Evolutionary conservation across 169 alveolate species (phyloP).

Genomic region (Plasmodium gaboni): DNA sequence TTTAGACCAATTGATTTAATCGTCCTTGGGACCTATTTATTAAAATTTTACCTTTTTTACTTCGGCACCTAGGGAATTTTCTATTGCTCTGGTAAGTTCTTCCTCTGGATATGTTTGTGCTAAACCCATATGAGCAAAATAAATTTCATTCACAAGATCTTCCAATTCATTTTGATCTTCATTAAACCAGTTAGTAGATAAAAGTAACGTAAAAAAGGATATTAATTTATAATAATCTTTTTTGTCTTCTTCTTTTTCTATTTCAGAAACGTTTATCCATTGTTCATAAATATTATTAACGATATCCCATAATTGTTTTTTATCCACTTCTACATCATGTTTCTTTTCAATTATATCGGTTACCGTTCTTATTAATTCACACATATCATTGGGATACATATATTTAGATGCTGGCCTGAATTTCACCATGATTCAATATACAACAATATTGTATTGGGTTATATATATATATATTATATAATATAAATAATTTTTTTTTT

Average conservation of each 20-base stretch:
- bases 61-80: slow-evolving; percentile 60
- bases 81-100: slow-evolving; percentile 25
- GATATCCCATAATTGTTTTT: slow-evolving; percentile 41
- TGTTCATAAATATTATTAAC: slow-evolving; percentile 41
- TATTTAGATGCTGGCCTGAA: slow-evolving; percentile 24
- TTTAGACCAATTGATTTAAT: not conserved
- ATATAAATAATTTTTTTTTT: too few species aligned
- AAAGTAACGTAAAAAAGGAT: slow-evolving; percentile 34
- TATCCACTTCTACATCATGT: slow-evolving; percentile 28
- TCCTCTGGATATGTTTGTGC: slow-evolving; percentile 29
- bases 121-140: slow-evolving; percentile 37
- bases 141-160: slow-evolving; percentile 45
- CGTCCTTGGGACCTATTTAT: not conserved
- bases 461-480: too few species aligned
- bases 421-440: slow-evolving; percentile 6
- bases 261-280: slow-evolving; percentile 44
- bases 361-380: slow-evolving; percentile 36
- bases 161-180: slow-evolving; percentile 60
- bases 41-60: slow-evolving; percentile 21
- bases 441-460: too few species aligned
- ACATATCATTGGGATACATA: slow-evolving; percentile 64
- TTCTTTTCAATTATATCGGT: slow-evolving; percentile 28
- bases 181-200: slow-evolving; percentile 61
- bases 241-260: slow-evolving; percentile 59
- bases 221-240: slow-evolving; percentile 46